These are phyloP conservation scores for Teratosphaeria pseudoeucalypti DNA, from an alignment of 2,329 filamentous ascomycete species.

Conservation along the genomic window DNA sequence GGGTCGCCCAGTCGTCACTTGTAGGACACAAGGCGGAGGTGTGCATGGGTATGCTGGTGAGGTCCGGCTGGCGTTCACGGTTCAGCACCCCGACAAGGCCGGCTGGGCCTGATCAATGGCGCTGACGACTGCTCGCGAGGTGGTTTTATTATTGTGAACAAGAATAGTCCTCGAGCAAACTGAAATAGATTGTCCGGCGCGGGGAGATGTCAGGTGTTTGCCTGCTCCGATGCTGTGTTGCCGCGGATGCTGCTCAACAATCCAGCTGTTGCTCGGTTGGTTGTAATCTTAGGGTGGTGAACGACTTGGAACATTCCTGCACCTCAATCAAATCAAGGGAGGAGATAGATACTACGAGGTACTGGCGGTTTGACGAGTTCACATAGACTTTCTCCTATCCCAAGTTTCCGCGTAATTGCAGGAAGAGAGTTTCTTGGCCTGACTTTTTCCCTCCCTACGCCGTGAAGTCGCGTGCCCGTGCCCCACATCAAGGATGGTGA, in stretches of 20 bases:
- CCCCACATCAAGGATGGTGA: neutral
- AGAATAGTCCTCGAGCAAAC: neutral
- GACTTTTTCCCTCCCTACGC: neutral
- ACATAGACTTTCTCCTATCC: neutral
- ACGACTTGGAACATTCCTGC: neutral
- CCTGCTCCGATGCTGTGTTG: neutral
- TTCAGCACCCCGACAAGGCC: neutral
- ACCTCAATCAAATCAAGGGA: neutral
- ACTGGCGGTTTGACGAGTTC: neutral
- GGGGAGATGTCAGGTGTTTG: neutral
- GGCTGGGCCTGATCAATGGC: neutral
- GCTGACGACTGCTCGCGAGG: neutral
- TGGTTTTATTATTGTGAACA: neutral
- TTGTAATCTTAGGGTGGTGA: neutral
- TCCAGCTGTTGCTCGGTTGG: neutral
- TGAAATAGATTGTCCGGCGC: neutral
- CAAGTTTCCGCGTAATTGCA: neutral
- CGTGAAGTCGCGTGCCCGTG: neutral
- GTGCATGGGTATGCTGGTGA: neutral
- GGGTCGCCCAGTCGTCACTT: neutral
- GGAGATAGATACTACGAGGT: neutral
- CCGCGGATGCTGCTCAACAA: neutral
- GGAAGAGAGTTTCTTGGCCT: neutral
- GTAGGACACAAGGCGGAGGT: neutral
- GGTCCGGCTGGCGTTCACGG: neutral